A percentile compares a stretch with the other conserved stretches of the same genome.
Conservation (phyloP, 2,329 filamentous ascomycete genomes). For the Fusarium marasasianum region DNA sequence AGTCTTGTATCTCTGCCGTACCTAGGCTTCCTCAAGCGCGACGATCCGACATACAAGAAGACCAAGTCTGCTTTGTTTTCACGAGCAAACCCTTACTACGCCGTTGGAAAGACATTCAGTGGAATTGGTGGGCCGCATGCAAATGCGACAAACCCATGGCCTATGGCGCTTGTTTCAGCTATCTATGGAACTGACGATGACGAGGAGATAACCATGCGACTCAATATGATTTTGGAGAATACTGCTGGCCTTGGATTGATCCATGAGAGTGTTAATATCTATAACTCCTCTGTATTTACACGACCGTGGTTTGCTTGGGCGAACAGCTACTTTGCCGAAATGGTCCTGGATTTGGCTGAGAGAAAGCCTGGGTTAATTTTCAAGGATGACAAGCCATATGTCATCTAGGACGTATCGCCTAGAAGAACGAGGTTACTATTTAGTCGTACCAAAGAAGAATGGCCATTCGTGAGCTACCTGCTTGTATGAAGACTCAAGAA, state of each 20-base stretch:
- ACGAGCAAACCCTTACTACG: slow-evolving; percentile 17
- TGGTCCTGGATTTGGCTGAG: slow-evolving; percentile 11
- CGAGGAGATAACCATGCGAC: background rate
- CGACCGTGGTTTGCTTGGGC: slow-evolving; percentile 28
- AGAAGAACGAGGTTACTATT: too few species aligned
- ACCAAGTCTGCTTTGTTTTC: slow-evolving; percentile 7
- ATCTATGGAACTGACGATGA: slow-evolving; percentile 16
- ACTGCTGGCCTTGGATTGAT: slow-evolving; percentile 6
- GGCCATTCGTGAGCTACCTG: too few species aligned
- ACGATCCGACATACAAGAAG: slow-evolving; percentile 6
- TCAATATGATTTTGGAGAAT: slow-evolving; percentile 12
- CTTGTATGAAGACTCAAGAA: too few species aligned
- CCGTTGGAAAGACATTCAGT: background rate
- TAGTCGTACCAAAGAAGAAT: too few species aligned
- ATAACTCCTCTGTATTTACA: slow-evolving; percentile 11
- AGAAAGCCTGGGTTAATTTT: slow-evolving; percentile 16
- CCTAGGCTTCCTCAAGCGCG: slow-evolving; percentile 11
- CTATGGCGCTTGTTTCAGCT: slow-evolving; percentile 10
- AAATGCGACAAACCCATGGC: slow-evolving; percentile 18
- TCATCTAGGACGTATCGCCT: too few species aligned
- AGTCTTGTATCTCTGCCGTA: slow-evolving; percentile 11
- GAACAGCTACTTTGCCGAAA: slow-evolving; percentile 18
- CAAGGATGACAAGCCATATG: slow-evolving; percentile 5
- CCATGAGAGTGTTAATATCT: slow-evolving; percentile 13
- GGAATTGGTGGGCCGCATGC: slow-evolving; percentile 19